A percentile compares a stretch with the other conserved stretches of the same genome.
phyloP scores from a whole-genome alignment of 1,139 yeast genomes.

The Blastobotrys illinoisensis region DNA sequence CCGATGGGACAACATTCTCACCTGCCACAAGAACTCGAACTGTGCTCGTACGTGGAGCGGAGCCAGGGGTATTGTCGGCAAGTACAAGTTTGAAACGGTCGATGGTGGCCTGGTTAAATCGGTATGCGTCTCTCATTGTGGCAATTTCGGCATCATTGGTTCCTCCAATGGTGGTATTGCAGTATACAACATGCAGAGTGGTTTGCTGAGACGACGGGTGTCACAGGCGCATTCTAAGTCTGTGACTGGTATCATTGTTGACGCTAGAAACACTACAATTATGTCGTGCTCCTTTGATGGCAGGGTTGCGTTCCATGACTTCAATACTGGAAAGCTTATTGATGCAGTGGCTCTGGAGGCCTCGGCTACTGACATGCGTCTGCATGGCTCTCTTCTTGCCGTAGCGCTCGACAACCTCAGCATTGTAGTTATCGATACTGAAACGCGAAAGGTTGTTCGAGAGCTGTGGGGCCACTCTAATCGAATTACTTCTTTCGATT shows the following conservation, averaged over 20 bases:
- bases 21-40: slow-evolving; percentile 79
- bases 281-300: slow-evolving; percentile 90
- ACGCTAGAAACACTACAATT: slow-evolving; percentile 83
- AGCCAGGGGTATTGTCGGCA: slow-evolving; percentile 75
- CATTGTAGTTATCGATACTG: slow-evolving; percentile 74
- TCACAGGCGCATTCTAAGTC: slow-evolving; percentile 62
- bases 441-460: slow-evolving; percentile 78
- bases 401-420: slow-evolving; percentile 82
- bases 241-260: slow-evolving; percentile 85
- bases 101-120: slow-evolving; percentile 81
- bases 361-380: slow-evolving; percentile 70
- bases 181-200: slow-evolving; percentile 88
- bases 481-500: slow-evolving; percentile 82
- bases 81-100: slow-evolving; percentile 59
- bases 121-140: slow-evolving; percentile 84
- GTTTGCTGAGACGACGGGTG: slow-evolving; percentile 59
- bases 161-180: slow-evolving; percentile 85
- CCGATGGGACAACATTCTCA: slow-evolving; percentile 93
- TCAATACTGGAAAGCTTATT: slow-evolving; percentile 61
- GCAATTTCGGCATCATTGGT: slow-evolving; percentile 93
- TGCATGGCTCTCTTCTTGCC: slow-evolving; percentile 80
- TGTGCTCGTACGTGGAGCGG: slow-evolving; percentile 93
- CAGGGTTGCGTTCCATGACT: slow-evolving; percentile 79
- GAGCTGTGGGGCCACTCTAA: slow-evolving; percentile 86
- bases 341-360: slow-evolving; percentile 67